These are phyloP conservation scores for Prunus mume DNA, from an alignment of 306 rosid genomes.

Conservation along the genomic window DNA sequence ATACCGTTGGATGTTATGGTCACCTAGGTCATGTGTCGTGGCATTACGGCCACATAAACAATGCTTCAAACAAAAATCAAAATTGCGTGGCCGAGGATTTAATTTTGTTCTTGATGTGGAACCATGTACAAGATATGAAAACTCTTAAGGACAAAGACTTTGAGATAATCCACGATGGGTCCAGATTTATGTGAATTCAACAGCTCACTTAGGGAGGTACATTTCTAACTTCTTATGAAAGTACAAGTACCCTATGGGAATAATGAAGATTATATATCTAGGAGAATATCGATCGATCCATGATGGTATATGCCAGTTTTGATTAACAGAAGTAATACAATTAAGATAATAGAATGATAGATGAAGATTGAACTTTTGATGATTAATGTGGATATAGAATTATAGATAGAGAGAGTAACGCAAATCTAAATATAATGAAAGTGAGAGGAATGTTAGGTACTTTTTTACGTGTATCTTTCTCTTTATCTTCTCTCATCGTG, in stretches of 20 bases:
- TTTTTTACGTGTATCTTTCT: no score
- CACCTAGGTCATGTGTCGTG: not conserved
- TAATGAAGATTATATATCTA: no score
- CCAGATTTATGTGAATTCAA: slow-evolving; percentile 23
- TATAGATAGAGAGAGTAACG: not conserved
- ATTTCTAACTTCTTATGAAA: slow-evolving; percentile 24
- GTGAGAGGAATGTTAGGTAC: no score
- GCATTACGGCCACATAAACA: not conserved
- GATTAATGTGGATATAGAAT: not conserved
- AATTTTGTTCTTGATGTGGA: not conserved
- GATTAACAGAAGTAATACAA: not conserved
- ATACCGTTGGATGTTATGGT: no score
- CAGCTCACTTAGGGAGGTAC: slow-evolving; percentile 47
- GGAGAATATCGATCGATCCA: not conserved
- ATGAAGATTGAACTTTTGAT: not conserved
- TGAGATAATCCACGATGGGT: slow-evolving; percentile 13
- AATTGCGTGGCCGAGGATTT: slow-evolving; percentile 23
- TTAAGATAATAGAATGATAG: not conserved
- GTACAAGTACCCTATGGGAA: not conserved
- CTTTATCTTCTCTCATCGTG: no score
- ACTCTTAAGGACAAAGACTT: not conserved
- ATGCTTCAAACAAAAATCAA: slow-evolving; percentile 3
- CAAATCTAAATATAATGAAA: not conserved
- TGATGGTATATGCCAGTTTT: not conserved
- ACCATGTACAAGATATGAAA: not conserved